Evolutionary conservation across 2,329 filamentous ascomycete genomes (phyloP), one percentile per base, ranked within the genome.

Genomic region (Coniochaeta sp.): DNA sequence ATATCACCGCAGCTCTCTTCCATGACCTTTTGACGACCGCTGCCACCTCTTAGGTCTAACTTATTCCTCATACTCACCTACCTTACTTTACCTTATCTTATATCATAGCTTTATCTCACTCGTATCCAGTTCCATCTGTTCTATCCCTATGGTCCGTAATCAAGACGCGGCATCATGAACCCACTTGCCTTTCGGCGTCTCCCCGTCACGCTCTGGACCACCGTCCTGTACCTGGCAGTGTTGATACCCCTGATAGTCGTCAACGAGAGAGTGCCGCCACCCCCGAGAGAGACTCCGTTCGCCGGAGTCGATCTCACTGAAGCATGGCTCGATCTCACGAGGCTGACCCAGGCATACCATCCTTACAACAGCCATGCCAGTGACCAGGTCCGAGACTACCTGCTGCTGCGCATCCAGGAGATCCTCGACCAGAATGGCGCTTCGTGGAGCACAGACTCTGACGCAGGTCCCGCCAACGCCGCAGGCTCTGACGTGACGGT

Each of bases 291-390:
- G 40, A 58, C 74, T 10, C 75, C 75, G 6, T 82, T 83, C 40
- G 69, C 77, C 9, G 92, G 91, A 19, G 77, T 96, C 68, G 91
- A 96, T 68, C 76, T 98, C 58, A 89, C 88, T 2, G 87, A 96
- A 74, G 91, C 93, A 40, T 98, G 93, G 93, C 75, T 80, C 14
- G 93, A 98, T 70, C 79, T 99, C 34, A 85, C 91, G 62, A 77
- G 81, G 59, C 81, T 99, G 56, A 93, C 89, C 36, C 80, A 80
- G 64, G 80, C 81, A 1, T 95, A 89, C 70, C 95, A 96, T 71
- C 93, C 95, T 0, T 96, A 91, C 77, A 97, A 96, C 75, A 93
- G 89, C 65, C 87, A 81, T 61, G 81, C 84, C 62, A 98, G 97
- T 71, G 93, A 96, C 66, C 78, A 85, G 26, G 87, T 97, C 36